phyloP scores from a whole-genome alignment of 495 filamentous ascomycete genomes.

The Xylaria castorea region DNA sequence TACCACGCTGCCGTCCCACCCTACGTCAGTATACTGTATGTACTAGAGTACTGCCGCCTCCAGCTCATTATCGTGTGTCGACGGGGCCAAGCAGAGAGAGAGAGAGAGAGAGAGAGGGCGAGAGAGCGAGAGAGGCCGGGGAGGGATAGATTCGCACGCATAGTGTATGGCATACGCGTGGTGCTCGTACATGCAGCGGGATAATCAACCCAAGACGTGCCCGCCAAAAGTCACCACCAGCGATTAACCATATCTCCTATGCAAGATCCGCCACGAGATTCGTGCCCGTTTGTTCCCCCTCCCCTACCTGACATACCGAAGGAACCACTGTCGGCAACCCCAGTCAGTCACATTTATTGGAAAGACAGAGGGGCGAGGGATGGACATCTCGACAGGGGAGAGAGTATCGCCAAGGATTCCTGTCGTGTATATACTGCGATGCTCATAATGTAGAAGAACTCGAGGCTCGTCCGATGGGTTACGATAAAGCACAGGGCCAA shows the following conservation, averaged over 20 bases:
- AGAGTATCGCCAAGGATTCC: not conserved
- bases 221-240: slow-evolving; percentile 2
- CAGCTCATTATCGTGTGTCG: slow-evolving; percentile 5
- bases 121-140: not conserved
- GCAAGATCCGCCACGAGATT: slow-evolving; percentile 32
- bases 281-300: not conserved
- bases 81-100: not conserved
- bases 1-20: slow-evolving; percentile 24
- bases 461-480: not conserved
- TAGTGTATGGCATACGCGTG: slow-evolving; percentile 9
- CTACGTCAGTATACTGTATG: slow-evolving; percentile 9
- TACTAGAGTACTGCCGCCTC: not conserved
- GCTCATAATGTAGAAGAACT: not conserved
- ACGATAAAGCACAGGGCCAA: not conserved
- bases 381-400: not conserved
- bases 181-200: slow-evolving; percentile 21
- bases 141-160: slow-evolving; percentile 13
- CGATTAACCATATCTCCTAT: slow-evolving; percentile 19
- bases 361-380: not conserved
- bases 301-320: not conserved
- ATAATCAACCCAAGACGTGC: slow-evolving; percentile 20
- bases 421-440: not conserved
- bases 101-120: too few relatives aligned
- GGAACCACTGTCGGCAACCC: not conserved
- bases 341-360: not conserved